A percentile compares a stretch with the other conserved stretches of the same genome.
These are phyloP conservation scores for Gymnopilus dilepis DNA, from an alignment of 768 basidiomycete species.

Conservation along the genomic window DNA sequence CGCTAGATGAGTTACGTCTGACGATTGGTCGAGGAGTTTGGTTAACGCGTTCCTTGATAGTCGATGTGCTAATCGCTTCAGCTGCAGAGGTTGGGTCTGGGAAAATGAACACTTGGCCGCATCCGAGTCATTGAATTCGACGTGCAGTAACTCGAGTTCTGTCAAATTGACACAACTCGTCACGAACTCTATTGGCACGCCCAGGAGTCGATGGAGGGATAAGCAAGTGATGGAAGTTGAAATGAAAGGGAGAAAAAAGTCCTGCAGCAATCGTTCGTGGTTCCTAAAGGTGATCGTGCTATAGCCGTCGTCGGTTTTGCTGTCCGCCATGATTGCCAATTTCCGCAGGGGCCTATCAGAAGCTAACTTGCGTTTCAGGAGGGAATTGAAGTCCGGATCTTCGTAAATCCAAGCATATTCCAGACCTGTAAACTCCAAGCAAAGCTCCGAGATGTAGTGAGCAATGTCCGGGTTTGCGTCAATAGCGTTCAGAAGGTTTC, in stretches of 20 bases:
- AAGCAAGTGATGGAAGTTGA: neutral
- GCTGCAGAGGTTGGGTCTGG: neutral
- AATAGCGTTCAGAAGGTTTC: neutral
- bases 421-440: neutral
- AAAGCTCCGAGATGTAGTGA: neutral
- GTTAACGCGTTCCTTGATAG: neutral
- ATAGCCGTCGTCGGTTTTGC: neutral
- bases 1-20: neutral
- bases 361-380: neutral
- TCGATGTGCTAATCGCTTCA: neutral
- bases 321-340: neutral
- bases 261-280: neutral
- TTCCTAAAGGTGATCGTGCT: neutral
- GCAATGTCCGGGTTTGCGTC: neutral
- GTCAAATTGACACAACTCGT: neutral
- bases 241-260: slow-evolving; percentile 4
- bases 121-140: neutral
- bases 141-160: neutral
- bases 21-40: neutral
- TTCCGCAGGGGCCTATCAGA: neutral
- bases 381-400: neutral
- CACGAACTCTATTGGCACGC: neutral
- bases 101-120: neutral
- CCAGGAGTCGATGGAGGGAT: neutral
- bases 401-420: neutral